Conservation (phyloP, 768 basidiomycete genomes). For the Hericium erinaceus region DNA sequence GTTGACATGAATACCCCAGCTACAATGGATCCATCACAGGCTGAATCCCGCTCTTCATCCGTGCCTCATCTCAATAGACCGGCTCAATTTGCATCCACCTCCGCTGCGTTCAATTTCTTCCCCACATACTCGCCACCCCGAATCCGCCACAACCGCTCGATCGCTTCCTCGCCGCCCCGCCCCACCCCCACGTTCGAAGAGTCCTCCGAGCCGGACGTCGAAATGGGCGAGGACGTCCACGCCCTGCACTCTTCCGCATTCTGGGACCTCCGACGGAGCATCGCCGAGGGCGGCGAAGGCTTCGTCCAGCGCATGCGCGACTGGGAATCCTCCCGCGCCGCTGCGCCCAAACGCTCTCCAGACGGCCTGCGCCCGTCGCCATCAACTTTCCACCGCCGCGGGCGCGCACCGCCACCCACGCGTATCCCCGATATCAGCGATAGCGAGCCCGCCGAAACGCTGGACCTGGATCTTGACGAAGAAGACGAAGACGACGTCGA, state of each 20-base stretch:
- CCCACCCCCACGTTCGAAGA: not conserved
- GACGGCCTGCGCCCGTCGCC: not conserved
- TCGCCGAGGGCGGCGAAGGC: conserved; percentile 57
- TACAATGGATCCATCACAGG: not conserved
- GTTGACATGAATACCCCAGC: not conserved
- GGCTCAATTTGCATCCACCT: conserved; percentile 18
- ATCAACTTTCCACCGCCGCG: conserved; percentile 24
- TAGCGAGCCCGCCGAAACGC: not conserved
- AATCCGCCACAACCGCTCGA: conserved; percentile 1
- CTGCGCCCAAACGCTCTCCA: conserved; percentile 24
- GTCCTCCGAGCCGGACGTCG: not conserved
- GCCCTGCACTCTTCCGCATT: conserved; percentile 55
- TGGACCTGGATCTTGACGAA: conserved; percentile 27
- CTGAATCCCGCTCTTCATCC: conserved; percentile 2
- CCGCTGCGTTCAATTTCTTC: conserved; percentile 26
- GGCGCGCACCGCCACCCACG: not conserved
- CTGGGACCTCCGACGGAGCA: conserved; percentile 51
- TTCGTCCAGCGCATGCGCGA: conserved; percentile 67
- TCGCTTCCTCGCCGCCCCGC: conserved; percentile 1
- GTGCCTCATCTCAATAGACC: not conserved
- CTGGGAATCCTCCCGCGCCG: conserved; percentile 46
- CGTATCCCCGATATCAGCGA: conserved; percentile 8
- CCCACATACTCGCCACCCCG: conserved; percentile 7
- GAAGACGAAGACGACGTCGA: conserved; percentile 46
- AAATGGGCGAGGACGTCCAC: conserved; percentile 23